Evolutionary conservation across 2,329 filamentous ascomycete species (phyloP).

Genomic region (Penicillium sp.): DNA sequence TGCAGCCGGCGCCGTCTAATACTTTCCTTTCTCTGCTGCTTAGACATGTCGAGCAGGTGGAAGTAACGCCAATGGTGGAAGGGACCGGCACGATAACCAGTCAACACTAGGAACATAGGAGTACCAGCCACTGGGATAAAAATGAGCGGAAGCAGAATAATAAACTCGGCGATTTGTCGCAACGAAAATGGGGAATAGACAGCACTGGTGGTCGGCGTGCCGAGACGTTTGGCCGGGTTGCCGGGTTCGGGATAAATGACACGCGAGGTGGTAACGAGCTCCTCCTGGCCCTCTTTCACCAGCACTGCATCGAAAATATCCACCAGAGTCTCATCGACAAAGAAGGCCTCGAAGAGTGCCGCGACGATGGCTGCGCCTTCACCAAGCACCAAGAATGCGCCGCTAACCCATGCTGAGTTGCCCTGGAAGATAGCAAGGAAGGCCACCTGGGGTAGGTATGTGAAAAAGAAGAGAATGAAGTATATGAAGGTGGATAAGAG

Average conservation of each 20-base stretch:
- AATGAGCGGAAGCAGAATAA: conserved; percentile 77
- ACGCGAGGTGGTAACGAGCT: conserved; percentile 67
- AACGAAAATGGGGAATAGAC: conserved; percentile 87
- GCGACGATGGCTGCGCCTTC: conserved; percentile 63
- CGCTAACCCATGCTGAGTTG: conserved; percentile 82
- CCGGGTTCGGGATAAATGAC: conserved; percentile 66
- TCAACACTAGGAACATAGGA: conserved; percentile 82
- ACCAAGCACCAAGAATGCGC: conserved; percentile 75
- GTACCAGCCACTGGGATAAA: conserved; percentile 81
- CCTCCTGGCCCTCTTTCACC: conserved; percentile 68
- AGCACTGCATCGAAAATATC: conserved; percentile 84
- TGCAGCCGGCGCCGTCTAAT: conserved; percentile 69
- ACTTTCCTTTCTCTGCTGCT: conserved; percentile 70
- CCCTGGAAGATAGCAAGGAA: conserved; percentile 89
- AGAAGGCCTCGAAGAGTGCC: conserved; percentile 73
- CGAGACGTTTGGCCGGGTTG: conserved; percentile 74
- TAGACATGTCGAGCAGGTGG: conserved; percentile 70
- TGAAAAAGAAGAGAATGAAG: conserved; percentile 79
- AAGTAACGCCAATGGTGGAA: conserved; percentile 92
- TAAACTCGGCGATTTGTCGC: conserved; percentile 83
- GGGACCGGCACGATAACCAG: conserved; percentile 81
- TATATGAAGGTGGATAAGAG: conserved; percentile 82
- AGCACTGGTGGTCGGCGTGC: conserved; percentile 73
- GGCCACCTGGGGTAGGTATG: conserved; percentile 84
- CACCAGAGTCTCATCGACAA: conserved; percentile 74